phyloP scores from a whole-genome alignment of 306 rosid species.

The Urtica urens region DNA sequence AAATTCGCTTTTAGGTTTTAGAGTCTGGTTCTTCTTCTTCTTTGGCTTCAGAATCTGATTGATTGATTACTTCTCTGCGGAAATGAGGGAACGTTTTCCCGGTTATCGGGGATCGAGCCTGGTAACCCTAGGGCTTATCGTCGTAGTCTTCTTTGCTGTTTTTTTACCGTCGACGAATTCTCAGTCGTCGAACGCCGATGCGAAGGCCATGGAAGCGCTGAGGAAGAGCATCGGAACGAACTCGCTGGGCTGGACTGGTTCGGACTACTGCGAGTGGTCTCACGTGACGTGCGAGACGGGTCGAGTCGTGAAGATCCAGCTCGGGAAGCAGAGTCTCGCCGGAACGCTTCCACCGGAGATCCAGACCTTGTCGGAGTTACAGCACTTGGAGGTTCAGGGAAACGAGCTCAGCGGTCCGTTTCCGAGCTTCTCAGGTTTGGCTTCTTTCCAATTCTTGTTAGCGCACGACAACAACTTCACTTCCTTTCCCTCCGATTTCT shows the following conservation, averaged over 20 bases:
- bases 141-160: neutral
- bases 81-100: constrained; percentile 28
- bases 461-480: constrained; percentile 44
- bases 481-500: constrained; percentile 43
- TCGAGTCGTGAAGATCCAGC: constrained; percentile 34
- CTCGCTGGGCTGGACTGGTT: constrained; percentile 38
- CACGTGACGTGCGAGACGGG: constrained; percentile 20
- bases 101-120: constrained; percentile 16
- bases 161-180: constrained; percentile 3
- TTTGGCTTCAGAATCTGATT: neutral
- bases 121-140: neutral
- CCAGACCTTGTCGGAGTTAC: constrained; percentile 18
- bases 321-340: constrained; percentile 38
- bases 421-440: constrained; percentile 37
- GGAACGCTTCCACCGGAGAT: constrained; percentile 56
- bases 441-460: constrained; percentile 19
- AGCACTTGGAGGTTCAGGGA: constrained; percentile 36
- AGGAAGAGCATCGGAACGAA: constrained; percentile 19
- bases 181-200: constrained; percentile 34
- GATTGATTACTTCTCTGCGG: neutral
- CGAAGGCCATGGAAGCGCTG: constrained; percentile 32
- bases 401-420: constrained; percentile 47
- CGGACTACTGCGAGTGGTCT: constrained; percentile 43
- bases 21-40: no score
- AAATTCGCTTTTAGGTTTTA: no score